These are phyloP conservation scores for Bacterosira constricta DNA, from an alignment of 108 stramenopile species.

Conservation along the genomic window DNA sequence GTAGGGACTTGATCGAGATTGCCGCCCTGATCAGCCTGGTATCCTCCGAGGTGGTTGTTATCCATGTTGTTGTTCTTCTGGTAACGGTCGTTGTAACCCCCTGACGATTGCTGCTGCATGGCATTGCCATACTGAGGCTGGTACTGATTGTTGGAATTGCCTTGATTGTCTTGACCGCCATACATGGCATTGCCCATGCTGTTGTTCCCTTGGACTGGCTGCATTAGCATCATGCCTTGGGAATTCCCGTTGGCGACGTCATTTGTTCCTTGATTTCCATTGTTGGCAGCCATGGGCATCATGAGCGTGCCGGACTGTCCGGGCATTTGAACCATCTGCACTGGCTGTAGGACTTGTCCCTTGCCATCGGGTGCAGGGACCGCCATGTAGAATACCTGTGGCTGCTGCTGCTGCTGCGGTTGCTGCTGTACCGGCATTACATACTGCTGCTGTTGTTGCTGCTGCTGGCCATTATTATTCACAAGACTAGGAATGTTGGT, in stretches of 20 bases:
- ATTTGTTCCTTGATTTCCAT: slow-evolving; percentile 7
- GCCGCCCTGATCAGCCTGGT: slow-evolving; percentile 1
- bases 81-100: slow-evolving; percentile 1
- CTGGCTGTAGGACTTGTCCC: slow-evolving; percentile 80
- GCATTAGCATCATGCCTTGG: slow-evolving; percentile 15
- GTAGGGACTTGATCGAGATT: slow-evolving; percentile 10
- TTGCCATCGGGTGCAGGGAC: slow-evolving; percentile 87
- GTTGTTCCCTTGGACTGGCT: slow-evolving; percentile 9
- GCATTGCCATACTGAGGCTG: slow-evolving; percentile 22
- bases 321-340: slow-evolving; percentile 52
- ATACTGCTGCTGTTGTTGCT: slow-evolving; percentile 47
- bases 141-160: slow-evolving; percentile 1
- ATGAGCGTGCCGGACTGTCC: slow-evolving; percentile 40
- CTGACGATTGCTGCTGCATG: slow-evolving; percentile 11
- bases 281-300: slow-evolving; percentile 33
- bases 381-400: slow-evolving; percentile 90
- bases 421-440: slow-evolving; percentile 10
- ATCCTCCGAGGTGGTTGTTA: not conserved
- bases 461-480: slow-evolving; percentile 26
- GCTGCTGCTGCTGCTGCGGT: slow-evolving; percentile 42
- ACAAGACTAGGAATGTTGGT: not conserved
- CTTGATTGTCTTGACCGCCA: slow-evolving; percentile 5
- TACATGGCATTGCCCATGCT: slow-evolving; percentile 8
- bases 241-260: not conserved
- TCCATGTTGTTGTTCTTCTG: not conserved